Percentiles rank a stretch among this genome's conserved stretches.
Evolutionary conservation across 1,284 basidiomycete genomes (phyloP).

Genomic region (Blastosporella zonata): DNA sequence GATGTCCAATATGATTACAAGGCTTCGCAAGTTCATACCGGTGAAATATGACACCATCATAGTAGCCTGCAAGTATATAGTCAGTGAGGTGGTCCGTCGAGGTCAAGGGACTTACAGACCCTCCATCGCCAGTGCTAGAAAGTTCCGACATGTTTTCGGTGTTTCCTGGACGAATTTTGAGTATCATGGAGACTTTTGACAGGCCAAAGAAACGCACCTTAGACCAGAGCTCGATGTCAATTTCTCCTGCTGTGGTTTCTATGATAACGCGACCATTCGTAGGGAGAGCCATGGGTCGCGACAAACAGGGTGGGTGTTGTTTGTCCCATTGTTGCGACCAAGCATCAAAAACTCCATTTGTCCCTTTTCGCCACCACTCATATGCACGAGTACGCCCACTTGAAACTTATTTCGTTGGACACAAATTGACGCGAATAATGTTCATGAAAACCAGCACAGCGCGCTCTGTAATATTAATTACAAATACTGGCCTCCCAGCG

Average conservation of each 20-base stretch:
- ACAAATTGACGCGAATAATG: no score
- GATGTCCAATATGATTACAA: background rate
- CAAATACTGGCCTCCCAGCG: background rate
- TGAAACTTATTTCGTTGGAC: no score
- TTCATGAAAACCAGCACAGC: no score
- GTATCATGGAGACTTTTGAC: background rate
- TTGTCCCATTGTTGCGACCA: no score
- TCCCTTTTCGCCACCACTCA: no score
- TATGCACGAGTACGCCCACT: no score
- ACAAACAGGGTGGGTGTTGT: background rate
- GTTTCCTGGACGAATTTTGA: slow-evolving; percentile 61
- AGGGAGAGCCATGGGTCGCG: slow-evolving; percentile 62
- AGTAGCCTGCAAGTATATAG: slow-evolving; percentile 67
- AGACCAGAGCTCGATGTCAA: slow-evolving; percentile 94
- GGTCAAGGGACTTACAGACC: slow-evolving; percentile 48
- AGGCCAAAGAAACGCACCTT: slow-evolving; percentile 49
- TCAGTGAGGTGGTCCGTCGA: slow-evolving; percentile 11
- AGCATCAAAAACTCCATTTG: background rate
- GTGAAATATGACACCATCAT: slow-evolving; percentile 93
- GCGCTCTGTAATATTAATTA: no score
- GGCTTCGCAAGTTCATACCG: slow-evolving; percentile 44
- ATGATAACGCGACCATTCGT: slow-evolving; percentile 86
- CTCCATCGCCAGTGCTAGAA: slow-evolving; percentile 87
- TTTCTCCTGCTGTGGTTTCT: slow-evolving; percentile 87
- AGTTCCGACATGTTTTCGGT: slow-evolving; percentile 92